A percentile compares a stretch with the other conserved stretches of the same genome.
These are phyloP conservation scores for Raphanus hybrid DNA, from an alignment of 441 rosid species.

Conservation along the genomic window DNA sequence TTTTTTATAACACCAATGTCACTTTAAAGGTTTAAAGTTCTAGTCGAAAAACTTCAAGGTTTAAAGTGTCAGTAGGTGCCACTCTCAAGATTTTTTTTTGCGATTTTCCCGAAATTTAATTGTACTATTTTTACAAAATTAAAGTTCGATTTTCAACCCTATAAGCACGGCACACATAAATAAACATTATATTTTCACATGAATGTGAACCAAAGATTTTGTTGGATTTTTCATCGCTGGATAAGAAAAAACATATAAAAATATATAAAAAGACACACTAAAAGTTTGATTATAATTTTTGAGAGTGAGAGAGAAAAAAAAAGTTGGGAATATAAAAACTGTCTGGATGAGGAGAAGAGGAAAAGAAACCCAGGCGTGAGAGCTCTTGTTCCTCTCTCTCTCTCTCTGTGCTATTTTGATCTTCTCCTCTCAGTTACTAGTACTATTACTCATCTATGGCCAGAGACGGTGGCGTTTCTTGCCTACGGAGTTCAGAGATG, in stretches of 20 bases:
- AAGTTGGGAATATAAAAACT: conserved; percentile 30
- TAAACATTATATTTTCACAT: conserved; percentile 11
- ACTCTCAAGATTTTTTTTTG: no score
- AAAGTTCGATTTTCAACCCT: conserved; percentile 39
- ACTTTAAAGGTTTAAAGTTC: no score
- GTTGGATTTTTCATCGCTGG: conserved; percentile 40
- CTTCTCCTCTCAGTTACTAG: conserved; percentile 9
- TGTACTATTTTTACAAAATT: conserved; percentile 8
- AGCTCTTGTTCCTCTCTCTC: conserved; percentile 16
- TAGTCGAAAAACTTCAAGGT: no score
- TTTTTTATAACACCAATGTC: no score
- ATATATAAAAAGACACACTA: background rate
- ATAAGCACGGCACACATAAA: conserved; percentile 28
- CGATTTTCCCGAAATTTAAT: conserved; percentile 32
- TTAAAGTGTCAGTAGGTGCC: no score
- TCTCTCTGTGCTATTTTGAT: conserved; percentile 21
- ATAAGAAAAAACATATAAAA: conserved; percentile 40
- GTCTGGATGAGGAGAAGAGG: conserved; percentile 15
- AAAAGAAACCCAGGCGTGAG: conserved; percentile 29
- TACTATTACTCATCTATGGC: conserved; percentile 48
- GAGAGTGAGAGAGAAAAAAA: conserved; percentile 39
- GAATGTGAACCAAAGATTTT: conserved; percentile 35
- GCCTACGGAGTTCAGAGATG: conserved; percentile 52
- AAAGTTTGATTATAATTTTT: conserved; percentile 42
- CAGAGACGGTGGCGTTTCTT: conserved; percentile 53